Evolutionary conservation across 1,284 basidiomycete species (phyloP).

Genomic region (Puccinia polysora): DNA sequence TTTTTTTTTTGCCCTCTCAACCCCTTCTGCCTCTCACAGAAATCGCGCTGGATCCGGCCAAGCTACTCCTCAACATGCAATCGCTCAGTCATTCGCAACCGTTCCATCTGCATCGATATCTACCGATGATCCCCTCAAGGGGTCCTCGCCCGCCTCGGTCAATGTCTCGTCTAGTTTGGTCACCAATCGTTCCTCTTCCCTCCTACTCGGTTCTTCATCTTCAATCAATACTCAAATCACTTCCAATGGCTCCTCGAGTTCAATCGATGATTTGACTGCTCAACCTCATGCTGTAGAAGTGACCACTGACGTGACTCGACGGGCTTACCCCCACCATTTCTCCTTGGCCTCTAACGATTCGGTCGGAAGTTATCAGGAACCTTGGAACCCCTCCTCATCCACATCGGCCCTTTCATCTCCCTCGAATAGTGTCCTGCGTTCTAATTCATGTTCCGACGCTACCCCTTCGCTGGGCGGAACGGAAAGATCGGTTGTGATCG

Average conservation of each 20-base stretch:
- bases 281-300: not conserved
- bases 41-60: constrained; percentile 4
- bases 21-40: too few species aligned
- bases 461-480: not conserved
- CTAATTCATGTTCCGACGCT: not conserved
- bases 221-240: constrained; percentile 14
- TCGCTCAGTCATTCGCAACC: constrained; percentile 14
- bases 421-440: not conserved
- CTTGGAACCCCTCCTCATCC: constrained; percentile 15
- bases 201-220: constrained; percentile 13
- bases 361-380: constrained; percentile 47
- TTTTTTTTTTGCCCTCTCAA: not conserved
- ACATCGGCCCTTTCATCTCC: constrained; percentile 34
- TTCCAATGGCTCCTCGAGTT: not conserved
- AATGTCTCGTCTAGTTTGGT: constrained; percentile 1
- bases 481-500: not conserved
- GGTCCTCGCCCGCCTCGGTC: not conserved
- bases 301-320: not conserved
- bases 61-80: not conserved
- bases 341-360: constrained; percentile 31
- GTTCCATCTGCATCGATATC: too few species aligned
- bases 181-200: constrained; percentile 10
- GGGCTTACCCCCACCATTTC: not conserved
- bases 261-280: not conserved
- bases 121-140: not conserved